Conservation (phyloP, 768 basidiomycete genomes). For the Boletus huronensis region DNA sequence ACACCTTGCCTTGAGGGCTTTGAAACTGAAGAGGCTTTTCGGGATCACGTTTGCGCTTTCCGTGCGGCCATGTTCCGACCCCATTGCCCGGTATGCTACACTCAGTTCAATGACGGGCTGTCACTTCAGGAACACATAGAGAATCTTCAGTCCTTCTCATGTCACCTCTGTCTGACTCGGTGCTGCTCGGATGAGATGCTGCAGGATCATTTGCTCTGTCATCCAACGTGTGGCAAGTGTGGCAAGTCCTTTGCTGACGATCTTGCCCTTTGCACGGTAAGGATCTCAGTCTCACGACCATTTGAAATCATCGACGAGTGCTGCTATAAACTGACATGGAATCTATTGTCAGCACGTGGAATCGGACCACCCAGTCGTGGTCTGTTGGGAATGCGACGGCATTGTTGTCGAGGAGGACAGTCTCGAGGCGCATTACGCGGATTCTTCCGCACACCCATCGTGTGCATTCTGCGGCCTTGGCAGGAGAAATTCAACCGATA, state of each 20-base stretch:
- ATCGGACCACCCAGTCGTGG: constrained; percentile 21
- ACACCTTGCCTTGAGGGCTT: constrained; percentile 15
- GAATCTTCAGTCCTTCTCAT: constrained; percentile 11
- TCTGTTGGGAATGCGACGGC: constrained; percentile 32
- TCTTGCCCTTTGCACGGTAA: constrained; percentile 20
- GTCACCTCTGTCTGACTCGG: constrained; percentile 18
- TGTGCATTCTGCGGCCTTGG: constrained; percentile 21
- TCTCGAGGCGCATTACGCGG: constrained; percentile 24
- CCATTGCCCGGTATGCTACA: constrained; percentile 23
- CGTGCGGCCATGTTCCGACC: constrained; percentile 7
- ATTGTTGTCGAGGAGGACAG: constrained; percentile 17
- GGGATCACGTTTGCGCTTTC: constrained; percentile 14
- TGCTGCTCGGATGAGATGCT: constrained; percentile 26
- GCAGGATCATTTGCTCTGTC: constrained; percentile 23
- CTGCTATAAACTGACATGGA: neutral
- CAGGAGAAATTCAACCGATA: constrained; percentile 8
- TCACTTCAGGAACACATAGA: constrained; percentile 20
- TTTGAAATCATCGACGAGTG: neutral
- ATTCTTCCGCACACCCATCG: constrained; percentile 20
- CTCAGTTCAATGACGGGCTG: constrained; percentile 19
- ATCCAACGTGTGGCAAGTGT: constrained; percentile 26
- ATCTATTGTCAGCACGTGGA: constrained; percentile 21
- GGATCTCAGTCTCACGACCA: neutral
- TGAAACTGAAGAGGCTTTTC: constrained; percentile 7
- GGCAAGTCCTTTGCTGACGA: constrained; percentile 16